Base-by-base conservation (phyloP, 768 basidiomycete genomes). In the Auricularia heimuer region DNA sequence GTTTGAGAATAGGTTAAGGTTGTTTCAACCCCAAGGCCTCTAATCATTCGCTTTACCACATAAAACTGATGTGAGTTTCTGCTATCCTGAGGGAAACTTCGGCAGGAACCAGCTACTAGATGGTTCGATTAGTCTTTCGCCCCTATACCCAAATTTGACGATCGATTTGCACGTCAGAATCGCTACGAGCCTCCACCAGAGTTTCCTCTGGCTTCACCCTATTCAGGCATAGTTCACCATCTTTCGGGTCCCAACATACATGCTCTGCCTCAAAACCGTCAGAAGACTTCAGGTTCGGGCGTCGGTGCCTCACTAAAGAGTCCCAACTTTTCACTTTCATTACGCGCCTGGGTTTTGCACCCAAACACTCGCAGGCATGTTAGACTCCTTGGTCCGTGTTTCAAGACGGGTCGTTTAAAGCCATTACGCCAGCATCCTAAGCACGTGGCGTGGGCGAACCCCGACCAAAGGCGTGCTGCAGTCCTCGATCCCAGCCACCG, bases 141-240 rank as follows among this genome's bases (percentile, higher is more conserved):
- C 89, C 89, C 89, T 90, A 90, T 90, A 89, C 88, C 87, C 88
- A 89, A 88, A 87, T 90, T 88, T 80, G 86, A 90, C 88, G 85
- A 90, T 89, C 86, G 88, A 90, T 90, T 90, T 91, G 89, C 89
- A 90, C 86, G 87, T 90, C 89, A 91, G 89, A 90, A 91, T 87
- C 85, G 88, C 89, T 90, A 88, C 86, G 85, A 88, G 86, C 89
- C 87, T 90, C 88, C 88, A 90, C 87, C 89, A 90, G 88, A 88
- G 89, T 91, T 90, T 90, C 88, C 89, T 88, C 88, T 90, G 89
- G 88, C 89, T 90, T 89, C 85, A 82, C 87, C 87, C 86, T 89
- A 86, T 85, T 86, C 87, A 88, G 80, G 82, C 86, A 89, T 88
- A 88, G 85, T 88, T 88, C 87, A 88, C 86, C 86, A 88, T 88